Evolutionary conservation across 2,329 filamentous ascomycete species (phyloP).

Genomic region (Curvularia sp.): DNA sequence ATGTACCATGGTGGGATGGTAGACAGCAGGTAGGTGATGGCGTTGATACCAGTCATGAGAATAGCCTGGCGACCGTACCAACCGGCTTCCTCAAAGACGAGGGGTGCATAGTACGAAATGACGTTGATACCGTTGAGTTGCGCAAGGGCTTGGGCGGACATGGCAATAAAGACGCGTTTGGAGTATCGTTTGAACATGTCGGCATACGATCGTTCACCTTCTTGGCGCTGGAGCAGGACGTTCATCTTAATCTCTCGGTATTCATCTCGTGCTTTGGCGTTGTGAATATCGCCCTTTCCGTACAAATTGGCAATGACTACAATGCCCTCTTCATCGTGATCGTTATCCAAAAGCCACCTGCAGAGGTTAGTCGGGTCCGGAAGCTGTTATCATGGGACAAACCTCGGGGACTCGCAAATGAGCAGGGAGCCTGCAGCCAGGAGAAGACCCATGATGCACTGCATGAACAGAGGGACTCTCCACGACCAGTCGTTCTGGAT

Average conservation of each 20-base stretch:
- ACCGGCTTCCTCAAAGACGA: slow-evolving; percentile 96
- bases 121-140: slow-evolving; percentile 99
- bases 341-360: slow-evolving; percentile 96
- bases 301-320: slow-evolving; percentile 98
- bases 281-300: slow-evolving; percentile 93
- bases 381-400: slow-evolving; percentile 32
- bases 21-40: slow-evolving; percentile 85
- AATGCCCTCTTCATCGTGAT: slow-evolving; percentile 97
- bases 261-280: slow-evolving; percentile 89
- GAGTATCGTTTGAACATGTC: slow-evolving; percentile 96
- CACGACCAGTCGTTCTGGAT: slow-evolving; percentile 87
- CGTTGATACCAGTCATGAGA: slow-evolving; percentile 97
- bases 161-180: slow-evolving; percentile 95
- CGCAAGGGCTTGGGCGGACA: slow-evolving; percentile 95
- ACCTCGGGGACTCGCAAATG: slow-evolving; percentile 96
- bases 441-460: slow-evolving; percentile 91
- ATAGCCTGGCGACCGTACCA: slow-evolving; percentile 91
- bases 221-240: slow-evolving; percentile 88
- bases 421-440: slow-evolving; percentile 85
- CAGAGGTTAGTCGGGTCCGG: slow-evolving; percentile 17
- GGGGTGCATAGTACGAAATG: slow-evolving; percentile 97
- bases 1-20: slow-evolving; percentile 98
- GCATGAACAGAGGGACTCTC: slow-evolving; percentile 88
- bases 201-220: slow-evolving; percentile 86
- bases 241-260: slow-evolving; percentile 99